Evolutionary conservation across 768 basidiomycete genomes (phyloP), one percentile per base, ranked within the genome.

Genomic region (Xerocomellus intermedius): DNA sequence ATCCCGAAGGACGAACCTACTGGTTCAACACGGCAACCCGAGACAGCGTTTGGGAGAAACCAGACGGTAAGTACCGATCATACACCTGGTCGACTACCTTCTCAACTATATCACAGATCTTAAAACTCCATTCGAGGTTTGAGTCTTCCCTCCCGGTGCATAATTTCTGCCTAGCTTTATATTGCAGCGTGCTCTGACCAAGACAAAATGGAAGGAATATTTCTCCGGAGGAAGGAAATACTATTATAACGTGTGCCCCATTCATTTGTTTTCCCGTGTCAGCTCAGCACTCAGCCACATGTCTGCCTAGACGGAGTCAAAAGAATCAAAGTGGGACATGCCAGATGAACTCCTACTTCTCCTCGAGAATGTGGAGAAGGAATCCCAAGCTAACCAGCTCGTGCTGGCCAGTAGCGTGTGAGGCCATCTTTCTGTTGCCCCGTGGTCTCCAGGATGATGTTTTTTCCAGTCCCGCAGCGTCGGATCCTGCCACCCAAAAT

Each of bases 11-110:
- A n/a, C 80, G 94, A n/a, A 93, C 91, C 0, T 98, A 98, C 67
- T 98, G 95, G 95, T 94, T 94, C 74, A 94, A 97, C 68, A 85
- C 91, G 0, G 80, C 78, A 10, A 91, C 89, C 4, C 85, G 87
- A 64, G 90, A 92, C 64, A 96, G 94, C 67, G 93, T 95, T 49
- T 98, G 95, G 96, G 95, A 98, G 74, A 99, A 98, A 69, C 97
- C 97, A 56, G 91, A 95, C 70, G 91, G 90, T 90, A 63, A 63
- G 80, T 64, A 47, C 49, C 28, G 9, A 51, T 53, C 50, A 30
- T 44, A 37, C 43, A 33, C 48, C 19, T 43, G 35, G 46, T 17
- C 17, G 17, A 50, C 46, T 35, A 36, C 55, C 28, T 47, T 49
- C 42, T 61, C n/a, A 59, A 35, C 16, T 32, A n/a, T 50, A 38